Base-by-base conservation (phyloP, 495 filamentous ascomycete genomes). In the Xylaria flabelliformis region DNA sequence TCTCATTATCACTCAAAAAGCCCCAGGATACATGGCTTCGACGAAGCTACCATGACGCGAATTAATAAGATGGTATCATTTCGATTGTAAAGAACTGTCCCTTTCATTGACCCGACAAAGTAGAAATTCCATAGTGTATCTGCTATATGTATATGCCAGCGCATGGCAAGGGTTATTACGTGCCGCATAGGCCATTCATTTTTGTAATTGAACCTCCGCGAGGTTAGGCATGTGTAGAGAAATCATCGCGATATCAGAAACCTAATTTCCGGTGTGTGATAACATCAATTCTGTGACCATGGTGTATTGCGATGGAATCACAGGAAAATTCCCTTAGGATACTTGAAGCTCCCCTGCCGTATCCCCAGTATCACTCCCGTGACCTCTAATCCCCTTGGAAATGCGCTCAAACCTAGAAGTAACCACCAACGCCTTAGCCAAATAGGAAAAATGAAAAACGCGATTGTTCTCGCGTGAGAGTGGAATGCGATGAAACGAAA, bases 341-440 rank as follows among this genome's bases (percentile, higher is more conserved):
- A 32, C 41, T 13, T 9, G 24, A 5, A 8, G 34, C 24, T 59
- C 41, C 39, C 26, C 41, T n/a, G 9, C 32, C 10, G 9, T 19
- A 67, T n/a, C 24, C 50, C 42, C 29, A 1, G 13, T 24, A n/a
- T 44, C 34, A 29, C 46, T 48, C 64, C 17, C 9, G 39, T 41
- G 8, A 42, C 17, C 26, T 58, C 50, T 32, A 62, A 56, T 15
- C 46, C 46, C 59, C 15, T 12, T 21, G 29, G 10, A 55, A 71
- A 71, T 48, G 26, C 69, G 26, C 48, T 32, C 7, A n/a, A 46
- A 56, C 50, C 36, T 6, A 46, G 56, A 0, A 19, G 26, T 58
- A 15, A 58, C 21, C 69, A 50, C 51, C 34, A 66, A 72, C 70
- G 62, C 70, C 70, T 29, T 66, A 65, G 41, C 70, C 70, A 34